Evolutionary conservation across 352 stramenopile genomes (phyloP), one percentile per base, ranked within the genome.

Genomic region (Phytophthora multivora): DNA sequence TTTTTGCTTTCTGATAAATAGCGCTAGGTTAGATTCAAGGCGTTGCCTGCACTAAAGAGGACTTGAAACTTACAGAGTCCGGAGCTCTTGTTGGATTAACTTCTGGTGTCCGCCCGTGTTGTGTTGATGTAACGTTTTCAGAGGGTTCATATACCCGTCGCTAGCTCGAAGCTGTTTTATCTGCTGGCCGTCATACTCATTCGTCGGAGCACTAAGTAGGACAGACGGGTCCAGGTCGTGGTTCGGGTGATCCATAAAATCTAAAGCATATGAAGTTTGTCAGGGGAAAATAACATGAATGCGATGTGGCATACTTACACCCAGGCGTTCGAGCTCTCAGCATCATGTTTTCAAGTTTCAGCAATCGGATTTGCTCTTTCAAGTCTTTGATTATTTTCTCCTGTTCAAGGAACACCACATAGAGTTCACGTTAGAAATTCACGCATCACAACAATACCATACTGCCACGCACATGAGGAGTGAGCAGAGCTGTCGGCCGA

Each of bases 271-370:
- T 1, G 3, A 33, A 4, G 0, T 33, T 33, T 12, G 28, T 4
- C 11, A 4, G 11, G 28, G 28, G n/a, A 31, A 53, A 42, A 11
- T 8, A 38, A 13, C 25, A 51, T 35, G 28, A 60, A 23, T 23
- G 9, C 33, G n/a, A 12, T 38, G 11, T 18, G 25, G 13, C 21
- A 41, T 16, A 11, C 78, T 15, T 51, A 91, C 79, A 91, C 50
- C 82, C 82, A 53, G 83, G 83, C 7, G 80, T 89, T 43, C 64
- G 64, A 16, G 80, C 83, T 21, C 83, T 73, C 9, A 92, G 68
- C 75, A 88, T 85, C 58, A 78, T 77, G 26, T 92, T 92, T 58
- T 92, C 83, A 4, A 83, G 59, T 53, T 86, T 85, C 11, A 92
- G 66, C 33, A 83, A 46, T 10, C 81, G 68, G 26, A 92, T 92